phyloP scores from a whole-genome alignment of 1,284 basidiomycete genomes.

The Tranzscheliella williamsii region DNA sequence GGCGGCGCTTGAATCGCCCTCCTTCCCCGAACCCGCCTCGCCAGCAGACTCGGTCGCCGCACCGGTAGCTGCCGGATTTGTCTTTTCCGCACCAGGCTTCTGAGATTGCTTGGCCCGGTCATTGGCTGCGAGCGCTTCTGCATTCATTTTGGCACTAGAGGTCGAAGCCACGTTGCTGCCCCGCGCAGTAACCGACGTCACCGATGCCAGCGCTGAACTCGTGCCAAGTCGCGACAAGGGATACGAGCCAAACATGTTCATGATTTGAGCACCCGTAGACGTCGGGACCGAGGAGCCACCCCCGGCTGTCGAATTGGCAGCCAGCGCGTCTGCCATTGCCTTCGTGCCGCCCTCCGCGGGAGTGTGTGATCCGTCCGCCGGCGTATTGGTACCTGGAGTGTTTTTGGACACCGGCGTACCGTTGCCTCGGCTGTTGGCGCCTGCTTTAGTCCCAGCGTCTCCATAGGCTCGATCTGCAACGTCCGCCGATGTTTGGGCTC shows the following conservation, averaged over 20 bases:
- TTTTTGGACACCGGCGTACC: background rate
- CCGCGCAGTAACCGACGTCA: slow-evolving; percentile 42
- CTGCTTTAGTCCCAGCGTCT: background rate
- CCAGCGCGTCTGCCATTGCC: background rate
- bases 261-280: slow-evolving; percentile 35
- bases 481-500: background rate
- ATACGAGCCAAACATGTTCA: slow-evolving; percentile 50
- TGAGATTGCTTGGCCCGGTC: slow-evolving; percentile 20
- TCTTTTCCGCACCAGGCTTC: slow-evolving; percentile 6
- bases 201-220: slow-evolving; percentile 21
- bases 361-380: background rate
- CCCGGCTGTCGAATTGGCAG: background rate
- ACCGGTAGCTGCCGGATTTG: background rate
- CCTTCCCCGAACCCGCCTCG: background rate
- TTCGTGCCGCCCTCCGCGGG: background rate
- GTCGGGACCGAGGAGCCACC: slow-evolving; percentile 27
- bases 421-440: background rate
- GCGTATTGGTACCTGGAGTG: background rate
- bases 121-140: slow-evolving; percentile 22
- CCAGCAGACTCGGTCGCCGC: background rate
- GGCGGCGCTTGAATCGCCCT: background rate
- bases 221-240: slow-evolving; percentile 47
- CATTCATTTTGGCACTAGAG: slow-evolving; percentile 21
- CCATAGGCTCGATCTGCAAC: background rate
- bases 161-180: slow-evolving; percentile 36